Evolutionary conservation across 495 filamentous ascomycete species (phyloP), one percentile per base, ranked within the genome.

Genomic region (Penicillium bialowiezense): DNA sequence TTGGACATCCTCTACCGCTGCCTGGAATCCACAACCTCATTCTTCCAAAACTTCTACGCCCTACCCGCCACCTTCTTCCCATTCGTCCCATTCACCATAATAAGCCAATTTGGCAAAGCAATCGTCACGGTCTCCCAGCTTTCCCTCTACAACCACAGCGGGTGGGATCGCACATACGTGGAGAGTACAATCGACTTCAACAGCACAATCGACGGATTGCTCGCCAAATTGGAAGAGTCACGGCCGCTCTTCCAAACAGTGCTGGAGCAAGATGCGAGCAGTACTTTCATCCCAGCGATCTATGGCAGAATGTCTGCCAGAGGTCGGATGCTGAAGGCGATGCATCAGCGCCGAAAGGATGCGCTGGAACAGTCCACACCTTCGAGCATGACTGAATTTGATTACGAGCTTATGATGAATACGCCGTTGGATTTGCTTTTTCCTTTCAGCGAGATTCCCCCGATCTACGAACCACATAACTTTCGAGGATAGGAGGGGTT

Each of bases 81-180:
- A 2, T 43, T 41, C 19, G 55, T 68, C 10, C 63, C 67, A 0
- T 58, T 56, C 13, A 60, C 58, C 2, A 38, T 65, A 18, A 65
- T 52, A 47, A 36, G 50, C 5, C 51, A 51, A 40, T 48, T 64
- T 7, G 58, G 68, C 0, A 58, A 64, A 26, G 53, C 57, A 5
- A 40, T 69, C 13, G 54, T 72, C 42, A 45, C 56, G 6, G 42
- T 70, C 2, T 68, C 65, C 1, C 54, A 61, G 1, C 53, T 72
- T 4, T 62, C 56, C 0, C 64, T 70, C 7, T 58, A 62, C 7
- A 44, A 58, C 5, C 40, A 41, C 5, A 31, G 41, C 9, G 52
- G 43, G 2, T 55, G 61, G 54, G 58, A 58, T 19, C 60, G 56
- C 49, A 41, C 28, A 5, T 62, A 64, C 24, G 58, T 52, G 6